These are phyloP conservation scores for Sclerospora graminicola DNA, from an alignment of 352 stramenopile species.

Conservation along the genomic window DNA sequence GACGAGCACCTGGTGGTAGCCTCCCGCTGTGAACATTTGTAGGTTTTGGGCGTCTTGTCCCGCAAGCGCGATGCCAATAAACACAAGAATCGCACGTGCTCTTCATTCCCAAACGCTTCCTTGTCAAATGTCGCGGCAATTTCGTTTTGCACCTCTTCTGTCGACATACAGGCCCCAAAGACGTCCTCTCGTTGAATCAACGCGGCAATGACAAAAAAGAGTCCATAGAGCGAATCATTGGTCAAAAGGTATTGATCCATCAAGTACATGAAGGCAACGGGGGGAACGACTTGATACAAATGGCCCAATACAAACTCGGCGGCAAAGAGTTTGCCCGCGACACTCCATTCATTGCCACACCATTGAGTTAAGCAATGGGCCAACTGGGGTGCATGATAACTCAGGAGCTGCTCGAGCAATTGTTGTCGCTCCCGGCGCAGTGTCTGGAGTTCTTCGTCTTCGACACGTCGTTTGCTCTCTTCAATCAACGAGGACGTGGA, in stretches of 20 bases:
- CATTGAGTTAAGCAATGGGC: conserved; percentile 64
- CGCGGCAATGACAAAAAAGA: conserved; percentile 59
- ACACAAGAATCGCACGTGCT: conserved; percentile 48
- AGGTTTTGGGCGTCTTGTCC: conserved; percentile 49
- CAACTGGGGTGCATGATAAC: conserved; percentile 62
- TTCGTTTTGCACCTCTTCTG: conserved; percentile 30
- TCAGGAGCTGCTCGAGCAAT: conserved; percentile 57
- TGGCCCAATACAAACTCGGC: conserved; percentile 52
- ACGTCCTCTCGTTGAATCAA: conserved; percentile 35
- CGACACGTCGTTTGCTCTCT: conserved; percentile 14
- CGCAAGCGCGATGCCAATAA: conserved; percentile 48
- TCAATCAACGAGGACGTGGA: conserved; percentile 27
- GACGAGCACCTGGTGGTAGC: conserved; percentile 31
- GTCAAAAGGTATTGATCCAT: conserved; percentile 78
- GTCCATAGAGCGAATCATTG: conserved; percentile 49
- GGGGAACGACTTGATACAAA: conserved; percentile 53
- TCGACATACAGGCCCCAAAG: conserved; percentile 22
- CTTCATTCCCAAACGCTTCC: conserved; percentile 22
- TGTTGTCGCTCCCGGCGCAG: conserved; percentile 42
- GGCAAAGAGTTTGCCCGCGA: conserved; percentile 39
- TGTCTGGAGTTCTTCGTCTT: conserved; percentile 26
- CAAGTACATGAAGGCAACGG: conserved; percentile 48
- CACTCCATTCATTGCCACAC: conserved; percentile 59
- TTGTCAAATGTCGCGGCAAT: conserved; percentile 28
- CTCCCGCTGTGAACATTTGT: conserved; percentile 46